Evolutionary conservation across 2,329 filamentous ascomycete genomes (phyloP), one percentile per base, ranked within the genome.

Genomic region (Colletotrichum abscissum): DNA sequence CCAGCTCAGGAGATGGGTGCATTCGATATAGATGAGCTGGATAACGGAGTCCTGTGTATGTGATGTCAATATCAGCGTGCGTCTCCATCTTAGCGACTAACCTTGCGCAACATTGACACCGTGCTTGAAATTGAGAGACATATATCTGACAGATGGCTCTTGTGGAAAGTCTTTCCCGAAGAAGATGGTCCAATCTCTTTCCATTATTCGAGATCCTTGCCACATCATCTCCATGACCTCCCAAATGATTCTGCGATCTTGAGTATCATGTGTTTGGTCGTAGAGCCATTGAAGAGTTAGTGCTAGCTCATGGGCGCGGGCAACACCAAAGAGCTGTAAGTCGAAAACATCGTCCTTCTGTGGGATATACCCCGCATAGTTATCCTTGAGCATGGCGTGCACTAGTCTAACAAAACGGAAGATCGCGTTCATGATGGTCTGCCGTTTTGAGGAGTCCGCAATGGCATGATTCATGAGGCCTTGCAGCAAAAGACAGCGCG

Each of bases 381-480:
- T 85, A 69, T 90, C 78, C 67, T 82, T 80, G 22, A 92, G 82
- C 89, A 92, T 92, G 38, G 78, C 79, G 74, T 91, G 84, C 76
- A 86, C 86, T 4, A 91, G 78, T 4, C 80, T 76, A 49, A 88
- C 79, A 75, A 89, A 91, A 28, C 79, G 81, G 74, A 88, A 83
- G 80, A 90, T 84, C 0, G 87, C 82, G 65, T 84, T 78, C 1
- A 91, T 79, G 46, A 90, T 86, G 52, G 80, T 81, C 3, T 82
- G 78, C 1, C 82, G 81, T 72, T 85, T 81, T 2, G 79, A 79
- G 16, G 81, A 75, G 54, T 90, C 85, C 2, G 86, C 88, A 74
- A 89, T 86, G 4, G 84, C 84, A 28, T 87, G 82, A 76, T 86
- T 85, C 75, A 67, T 54, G n/a, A 62, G 46, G 1, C 88, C 89